Percentiles rank a stretch among this genome's conserved stretches.
Conservation (phyloP, 352 stramenopile genomes). For the Phytopythium boreale region DNA sequence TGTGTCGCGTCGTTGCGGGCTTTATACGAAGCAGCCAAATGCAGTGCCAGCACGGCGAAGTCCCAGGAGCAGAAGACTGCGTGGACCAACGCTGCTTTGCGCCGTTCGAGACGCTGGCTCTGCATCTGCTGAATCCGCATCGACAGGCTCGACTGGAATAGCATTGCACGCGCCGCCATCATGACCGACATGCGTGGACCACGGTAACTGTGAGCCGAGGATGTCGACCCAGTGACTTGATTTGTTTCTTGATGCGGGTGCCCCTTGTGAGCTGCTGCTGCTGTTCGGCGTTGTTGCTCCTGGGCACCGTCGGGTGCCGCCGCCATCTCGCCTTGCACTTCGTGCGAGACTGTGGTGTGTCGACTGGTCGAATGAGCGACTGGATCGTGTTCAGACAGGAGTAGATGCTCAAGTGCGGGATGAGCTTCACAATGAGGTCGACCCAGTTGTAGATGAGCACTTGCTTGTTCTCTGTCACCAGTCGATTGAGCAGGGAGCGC, state of each 20-base stretch:
- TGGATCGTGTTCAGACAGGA: constrained; percentile 11
- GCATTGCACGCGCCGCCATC: constrained; percentile 2
- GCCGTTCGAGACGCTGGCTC: not conserved
- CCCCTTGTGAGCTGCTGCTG: not conserved
- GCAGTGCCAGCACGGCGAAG: not conserved
- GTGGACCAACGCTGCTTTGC: not conserved
- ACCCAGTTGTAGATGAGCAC: constrained; percentile 12
- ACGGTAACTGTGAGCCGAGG: not conserved
- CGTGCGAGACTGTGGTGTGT: not conserved
- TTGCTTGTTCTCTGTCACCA: constrained; percentile 21
- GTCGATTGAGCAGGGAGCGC: constrained; percentile 17
- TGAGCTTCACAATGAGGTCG: constrained; percentile 16
- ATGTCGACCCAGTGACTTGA: not conserved
- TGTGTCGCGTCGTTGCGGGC: not conserved
- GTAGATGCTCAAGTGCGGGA: constrained; percentile 21
- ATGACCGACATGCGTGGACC: not conserved
- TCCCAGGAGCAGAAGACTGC: not conserved
- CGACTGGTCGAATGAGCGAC: constrained; percentile 10
- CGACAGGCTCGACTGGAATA: not conserved
- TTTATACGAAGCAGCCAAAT: not conserved
- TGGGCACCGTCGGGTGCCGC: not conserved
- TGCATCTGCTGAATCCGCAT: not conserved
- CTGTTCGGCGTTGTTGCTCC: not conserved
- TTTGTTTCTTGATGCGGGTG: not conserved
- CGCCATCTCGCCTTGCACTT: not conserved